Evolutionary conservation across 352 stramenopile species (phyloP).

Genomic region (Pythium guiyangense): DNA sequence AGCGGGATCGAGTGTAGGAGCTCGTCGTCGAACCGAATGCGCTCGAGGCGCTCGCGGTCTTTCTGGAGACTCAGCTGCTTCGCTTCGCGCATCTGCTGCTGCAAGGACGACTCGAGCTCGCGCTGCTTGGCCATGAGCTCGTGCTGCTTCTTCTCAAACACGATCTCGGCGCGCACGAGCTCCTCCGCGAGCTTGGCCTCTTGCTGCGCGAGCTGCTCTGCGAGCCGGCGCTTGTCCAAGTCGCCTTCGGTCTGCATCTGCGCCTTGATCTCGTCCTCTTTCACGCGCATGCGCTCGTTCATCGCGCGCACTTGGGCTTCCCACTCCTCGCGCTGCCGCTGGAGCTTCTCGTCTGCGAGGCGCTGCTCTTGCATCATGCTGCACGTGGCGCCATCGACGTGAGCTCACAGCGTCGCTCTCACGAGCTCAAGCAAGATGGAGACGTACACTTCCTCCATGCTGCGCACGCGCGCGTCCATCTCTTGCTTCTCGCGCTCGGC

Average conservation of each 20-base stretch:
- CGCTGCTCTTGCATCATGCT: conserved; percentile 59
- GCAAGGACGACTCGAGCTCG: conserved; percentile 62
- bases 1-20: conserved; percentile 74
- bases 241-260: conserved; percentile 74
- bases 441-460: conserved; percentile 74
- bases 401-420: too few relatives aligned
- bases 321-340: conserved; percentile 65
- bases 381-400: too few relatives aligned
- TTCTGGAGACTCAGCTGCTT: conserved; percentile 63
- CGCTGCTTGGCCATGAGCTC: conserved; percentile 62
- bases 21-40: conserved; percentile 74
- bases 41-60: conserved; percentile 66
- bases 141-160: conserved; percentile 72
- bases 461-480: conserved; percentile 66
- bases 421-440: too few relatives aligned
- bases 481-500: conserved; percentile 70
- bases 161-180: conserved; percentile 66
- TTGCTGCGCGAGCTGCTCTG: conserved; percentile 67
- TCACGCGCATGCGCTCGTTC: conserved; percentile 71
- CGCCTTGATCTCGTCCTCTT: conserved; percentile 66
- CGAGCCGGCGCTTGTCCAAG: conserved; percentile 68
- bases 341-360: conserved; percentile 54
- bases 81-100: conserved; percentile 80
- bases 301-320: conserved; percentile 57
- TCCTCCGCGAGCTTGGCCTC: conserved; percentile 76